Percentiles rank a stretch among this genome's conserved stretches.
phyloP scores from a whole-genome alignment of 371 early-diverging fungal genomes.

The Mucor sp. region DNA sequence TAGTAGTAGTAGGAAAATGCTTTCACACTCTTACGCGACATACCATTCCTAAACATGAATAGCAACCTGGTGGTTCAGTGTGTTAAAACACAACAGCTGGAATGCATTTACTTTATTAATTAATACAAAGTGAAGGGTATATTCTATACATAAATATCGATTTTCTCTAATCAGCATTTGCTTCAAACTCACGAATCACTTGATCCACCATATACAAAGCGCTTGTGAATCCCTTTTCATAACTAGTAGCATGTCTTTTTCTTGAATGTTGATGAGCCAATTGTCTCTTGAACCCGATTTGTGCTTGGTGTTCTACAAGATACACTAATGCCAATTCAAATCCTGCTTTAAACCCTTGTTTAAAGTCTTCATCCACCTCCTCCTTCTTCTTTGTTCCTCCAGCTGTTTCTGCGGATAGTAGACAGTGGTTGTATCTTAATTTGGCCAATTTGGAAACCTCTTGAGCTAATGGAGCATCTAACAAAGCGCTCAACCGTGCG shows the following conservation, averaged over 20 bases:
- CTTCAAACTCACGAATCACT: not conserved
- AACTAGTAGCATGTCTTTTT: not conserved
- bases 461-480: not conserved
- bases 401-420: not conserved
- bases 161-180: not conserved
- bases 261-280: not conserved
- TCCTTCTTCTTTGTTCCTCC: too few relatives aligned
- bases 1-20: too few relatives aligned
- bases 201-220: not conserved
- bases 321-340: not conserved
- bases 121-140: not conserved
- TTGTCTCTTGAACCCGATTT: not conserved
- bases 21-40: too few relatives aligned
- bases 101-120: too few relatives aligned
- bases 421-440: not conserved
- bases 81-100: too few relatives aligned
- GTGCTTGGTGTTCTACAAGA: not conserved
- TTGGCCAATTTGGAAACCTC: not conserved
- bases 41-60: too few relatives aligned
- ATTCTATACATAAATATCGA: not conserved
- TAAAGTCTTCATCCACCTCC: not conserved
- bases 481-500: not conserved
- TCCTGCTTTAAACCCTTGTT: not conserved
- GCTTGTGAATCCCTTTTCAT: not conserved
- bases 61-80: too few relatives aligned